A percentile compares a stretch with the other conserved stretches of the same genome.
phyloP scores from a whole-genome alignment of 1,139 yeast species.

The Yamadazyma conglobata region DNA sequence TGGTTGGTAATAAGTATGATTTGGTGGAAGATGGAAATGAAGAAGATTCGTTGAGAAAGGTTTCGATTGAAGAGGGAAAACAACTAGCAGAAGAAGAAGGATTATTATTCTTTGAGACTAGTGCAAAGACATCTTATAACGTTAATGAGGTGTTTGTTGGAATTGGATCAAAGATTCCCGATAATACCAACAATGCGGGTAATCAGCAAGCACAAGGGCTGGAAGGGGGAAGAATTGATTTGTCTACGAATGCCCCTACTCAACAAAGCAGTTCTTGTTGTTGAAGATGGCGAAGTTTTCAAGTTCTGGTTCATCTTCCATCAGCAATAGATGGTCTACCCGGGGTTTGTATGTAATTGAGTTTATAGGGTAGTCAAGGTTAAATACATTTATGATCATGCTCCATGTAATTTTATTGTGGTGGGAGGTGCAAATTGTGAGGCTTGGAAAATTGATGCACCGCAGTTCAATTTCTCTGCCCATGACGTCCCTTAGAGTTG shows the following conservation, averaged over 20 bases:
- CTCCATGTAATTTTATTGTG: too few relatives aligned
- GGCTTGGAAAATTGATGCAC: too few relatives aligned
- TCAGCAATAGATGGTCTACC: too few relatives aligned
- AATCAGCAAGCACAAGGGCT: constrained; percentile 5
- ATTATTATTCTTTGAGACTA: constrained; percentile 81
- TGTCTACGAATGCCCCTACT: constrained; percentile 13
- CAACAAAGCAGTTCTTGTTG: constrained; percentile 11
- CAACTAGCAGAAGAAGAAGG: constrained; percentile 70
- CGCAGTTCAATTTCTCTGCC: too few relatives aligned
- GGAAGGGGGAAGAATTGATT: constrained; percentile 28
- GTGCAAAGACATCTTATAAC: constrained; percentile 88
- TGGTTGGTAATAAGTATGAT: constrained; percentile 91
- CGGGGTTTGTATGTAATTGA: too few relatives aligned
- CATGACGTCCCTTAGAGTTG: constrained; percentile 44
- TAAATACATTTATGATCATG: too few relatives aligned
- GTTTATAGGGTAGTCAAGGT: too few relatives aligned
- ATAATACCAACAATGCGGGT: constrained; percentile 13
- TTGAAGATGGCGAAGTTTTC: constrained; percentile 4
- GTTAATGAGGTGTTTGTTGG: constrained; percentile 78
- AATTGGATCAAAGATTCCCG: constrained; percentile 81
- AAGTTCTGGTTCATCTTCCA: too few relatives aligned
- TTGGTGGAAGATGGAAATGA: constrained; percentile 39
- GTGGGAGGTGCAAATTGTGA: too few relatives aligned
- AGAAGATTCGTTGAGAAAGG: constrained; percentile 55
- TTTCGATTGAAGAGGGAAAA: constrained; percentile 84